phyloP scores from a whole-genome alignment of 345 rosid species.

The Eutrema japonicum region DNA sequence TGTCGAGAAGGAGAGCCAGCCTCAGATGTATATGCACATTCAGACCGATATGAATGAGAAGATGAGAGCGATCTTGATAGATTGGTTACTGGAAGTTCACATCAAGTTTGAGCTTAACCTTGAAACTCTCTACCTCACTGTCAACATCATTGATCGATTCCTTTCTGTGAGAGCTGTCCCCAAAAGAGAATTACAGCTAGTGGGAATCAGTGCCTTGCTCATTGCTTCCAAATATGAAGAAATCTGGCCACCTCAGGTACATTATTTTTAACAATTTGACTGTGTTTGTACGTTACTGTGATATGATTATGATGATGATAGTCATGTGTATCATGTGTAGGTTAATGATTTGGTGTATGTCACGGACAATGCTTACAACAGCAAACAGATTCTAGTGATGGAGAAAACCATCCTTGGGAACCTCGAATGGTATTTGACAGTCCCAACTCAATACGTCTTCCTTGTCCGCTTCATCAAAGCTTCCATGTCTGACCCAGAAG shows the following conservation, averaged over 20 bases:
- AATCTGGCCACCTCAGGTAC: constrained; percentile 88
- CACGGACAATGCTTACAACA: constrained; percentile 78
- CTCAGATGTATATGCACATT: constrained; percentile 63
- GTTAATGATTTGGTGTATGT: constrained; percentile 86
- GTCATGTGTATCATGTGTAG: constrained; percentile 24
- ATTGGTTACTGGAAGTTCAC: constrained; percentile 91
- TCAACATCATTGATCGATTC: constrained; percentile 79
- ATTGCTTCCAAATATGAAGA: constrained; percentile 96
- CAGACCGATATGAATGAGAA: constrained; percentile 77
- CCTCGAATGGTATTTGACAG: constrained; percentile 82
- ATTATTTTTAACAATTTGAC: neutral
- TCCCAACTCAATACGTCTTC: constrained; percentile 87
- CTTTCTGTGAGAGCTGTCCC: constrained; percentile 63
- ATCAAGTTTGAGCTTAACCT: constrained; percentile 80
- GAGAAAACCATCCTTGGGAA: constrained; percentile 76
- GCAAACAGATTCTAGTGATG: constrained; percentile 77
- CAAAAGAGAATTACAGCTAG: constrained; percentile 75
- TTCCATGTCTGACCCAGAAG: constrained; percentile 64
- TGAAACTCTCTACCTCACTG: constrained; percentile 81
- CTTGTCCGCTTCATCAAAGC: constrained; percentile 82
- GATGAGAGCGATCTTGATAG: constrained; percentile 86
- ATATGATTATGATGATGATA: neutral
- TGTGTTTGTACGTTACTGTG: neutral
- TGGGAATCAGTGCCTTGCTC: constrained; percentile 86
- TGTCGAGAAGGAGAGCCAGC: constrained; percentile 64